phyloP scores from a whole-genome alignment of 2,329 filamentous ascomycete genomes.

The Mycosphaerella sp. region DNA sequence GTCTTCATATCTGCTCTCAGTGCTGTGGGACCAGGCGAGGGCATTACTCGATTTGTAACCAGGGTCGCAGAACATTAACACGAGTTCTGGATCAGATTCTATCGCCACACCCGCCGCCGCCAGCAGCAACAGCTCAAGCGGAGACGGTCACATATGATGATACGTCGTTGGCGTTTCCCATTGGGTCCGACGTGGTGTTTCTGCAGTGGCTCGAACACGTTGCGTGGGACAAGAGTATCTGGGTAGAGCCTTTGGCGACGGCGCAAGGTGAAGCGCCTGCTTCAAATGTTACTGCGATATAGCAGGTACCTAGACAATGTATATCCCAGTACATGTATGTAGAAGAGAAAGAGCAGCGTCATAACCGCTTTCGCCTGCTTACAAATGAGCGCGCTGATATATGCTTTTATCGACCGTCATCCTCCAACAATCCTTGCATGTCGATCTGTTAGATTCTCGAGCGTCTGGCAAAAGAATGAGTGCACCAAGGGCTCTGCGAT shows the following conservation, averaged over 20 bases:
- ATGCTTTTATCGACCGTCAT: too few relatives aligned
- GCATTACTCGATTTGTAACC: constrained; percentile 39
- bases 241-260: constrained; percentile 7
- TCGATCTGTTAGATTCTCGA: not conserved
- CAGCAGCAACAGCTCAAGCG: constrained; percentile 13
- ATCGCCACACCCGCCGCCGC: constrained; percentile 21
- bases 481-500: constrained; percentile 3
- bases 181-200: constrained; percentile 40
- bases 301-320: too few relatives aligned
- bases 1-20: constrained; percentile 42
- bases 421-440: not conserved
- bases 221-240: constrained; percentile 24
- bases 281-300: not conserved
- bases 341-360: too few relatives aligned
- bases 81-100: constrained; percentile 42
- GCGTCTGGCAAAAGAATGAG: not conserved
- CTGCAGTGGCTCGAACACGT: constrained; percentile 42
- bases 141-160: constrained; percentile 24
- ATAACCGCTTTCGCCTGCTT: not conserved
- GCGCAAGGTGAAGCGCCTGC: not conserved
- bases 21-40: constrained; percentile 36
- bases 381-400: not conserved
- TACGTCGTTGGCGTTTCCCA: constrained; percentile 33
- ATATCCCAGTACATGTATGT: too few relatives aligned
- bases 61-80: constrained; percentile 39